Conservation (phyloP, 192 early-diverging fungal species). For the Podila horticola region DNA sequence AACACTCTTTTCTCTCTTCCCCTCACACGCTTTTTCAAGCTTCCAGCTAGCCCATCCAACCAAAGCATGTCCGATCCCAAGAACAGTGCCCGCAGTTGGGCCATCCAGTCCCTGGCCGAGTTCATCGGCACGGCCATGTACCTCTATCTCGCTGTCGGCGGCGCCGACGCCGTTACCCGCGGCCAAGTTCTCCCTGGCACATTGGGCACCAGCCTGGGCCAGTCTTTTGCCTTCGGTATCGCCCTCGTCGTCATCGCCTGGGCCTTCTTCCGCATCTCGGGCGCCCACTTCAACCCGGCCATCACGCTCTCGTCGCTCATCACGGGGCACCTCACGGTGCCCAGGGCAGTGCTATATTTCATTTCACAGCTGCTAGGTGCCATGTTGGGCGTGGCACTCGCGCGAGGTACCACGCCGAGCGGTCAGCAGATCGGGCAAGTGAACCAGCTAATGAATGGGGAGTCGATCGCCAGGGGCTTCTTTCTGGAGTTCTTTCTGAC, state of each 20-base stretch:
- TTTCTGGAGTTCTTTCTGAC: constrained; percentile 51
- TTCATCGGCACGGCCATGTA: constrained; percentile 57
- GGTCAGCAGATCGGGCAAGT: background rate
- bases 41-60: background rate
- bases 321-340: constrained; percentile 57
- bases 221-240: constrained; percentile 58
- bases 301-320: constrained; percentile 65
- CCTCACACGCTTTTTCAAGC: constrained; percentile 2
- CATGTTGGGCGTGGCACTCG: constrained; percentile 58
- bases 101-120: constrained; percentile 48
- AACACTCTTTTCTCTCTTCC: background rate
- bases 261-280: constrained; percentile 62
- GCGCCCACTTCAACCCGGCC: constrained; percentile 73
- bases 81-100: constrained; percentile 9
- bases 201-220: constrained; percentile 11
- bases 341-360: constrained; percentile 57
- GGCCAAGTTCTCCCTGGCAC: background rate
- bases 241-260: constrained; percentile 55
- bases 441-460: constrained; percentile 20
- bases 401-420: constrained; percentile 18
- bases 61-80: background rate
- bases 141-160: constrained; percentile 52
- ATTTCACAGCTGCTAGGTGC: constrained; percentile 68
- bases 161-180: constrained; percentile 39
- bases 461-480: constrained; percentile 40